phyloP scores from a whole-genome alignment of 495 filamentous ascomycete species.

The Neurospora sp. region DNA sequence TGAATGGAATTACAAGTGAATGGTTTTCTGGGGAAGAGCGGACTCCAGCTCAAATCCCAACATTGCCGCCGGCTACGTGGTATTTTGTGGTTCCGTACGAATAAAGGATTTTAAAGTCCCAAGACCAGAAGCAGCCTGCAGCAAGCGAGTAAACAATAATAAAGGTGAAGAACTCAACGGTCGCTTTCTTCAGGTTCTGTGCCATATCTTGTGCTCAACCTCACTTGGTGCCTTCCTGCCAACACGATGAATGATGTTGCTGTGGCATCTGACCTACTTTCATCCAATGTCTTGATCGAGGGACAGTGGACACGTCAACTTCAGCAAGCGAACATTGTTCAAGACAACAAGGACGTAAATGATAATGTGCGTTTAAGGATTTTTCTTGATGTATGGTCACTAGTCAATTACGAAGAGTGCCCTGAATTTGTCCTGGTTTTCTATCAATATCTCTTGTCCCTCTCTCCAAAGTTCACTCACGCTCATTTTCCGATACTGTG shows the following conservation, averaged over 20 bases:
- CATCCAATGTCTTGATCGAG: background rate
- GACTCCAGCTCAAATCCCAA: background rate
- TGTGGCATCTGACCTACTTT: background rate
- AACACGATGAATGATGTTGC: background rate
- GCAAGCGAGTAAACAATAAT: background rate
- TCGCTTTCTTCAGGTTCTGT: background rate
- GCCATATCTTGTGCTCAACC: background rate
- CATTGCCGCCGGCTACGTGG: background rate
- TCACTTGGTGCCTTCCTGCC: background rate
- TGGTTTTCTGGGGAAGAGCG: background rate
- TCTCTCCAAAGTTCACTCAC: background rate
- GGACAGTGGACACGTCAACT: background rate
- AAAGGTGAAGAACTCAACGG: background rate
- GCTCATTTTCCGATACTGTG: too few relatives aligned
- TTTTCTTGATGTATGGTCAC: too few relatives aligned
- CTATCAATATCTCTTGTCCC: too few relatives aligned
- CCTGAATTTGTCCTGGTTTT: too few relatives aligned
- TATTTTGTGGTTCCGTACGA: background rate
- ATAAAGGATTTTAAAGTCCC: background rate
- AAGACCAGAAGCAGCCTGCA: background rate
- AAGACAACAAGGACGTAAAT: background rate
- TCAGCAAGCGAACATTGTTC: background rate
- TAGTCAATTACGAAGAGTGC: too few relatives aligned
- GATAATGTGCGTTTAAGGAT: too few relatives aligned
- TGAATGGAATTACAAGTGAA: background rate